These are phyloP conservation scores for Phragmites australis DNA, from an alignment of 176 grass and related monocot species.

Conservation along the genomic window DNA sequence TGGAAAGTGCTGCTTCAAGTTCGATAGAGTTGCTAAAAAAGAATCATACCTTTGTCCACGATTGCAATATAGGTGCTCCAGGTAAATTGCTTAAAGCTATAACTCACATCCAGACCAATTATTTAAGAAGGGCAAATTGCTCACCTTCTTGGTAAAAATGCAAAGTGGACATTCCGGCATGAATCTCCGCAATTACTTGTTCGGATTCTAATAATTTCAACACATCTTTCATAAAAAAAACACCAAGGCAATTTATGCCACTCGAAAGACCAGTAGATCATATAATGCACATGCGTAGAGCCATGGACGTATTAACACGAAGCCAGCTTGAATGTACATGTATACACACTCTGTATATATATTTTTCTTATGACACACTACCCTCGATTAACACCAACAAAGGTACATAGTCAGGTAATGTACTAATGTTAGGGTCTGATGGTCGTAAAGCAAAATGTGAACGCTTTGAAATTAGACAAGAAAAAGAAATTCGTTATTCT, in stretches of 20 bases:
- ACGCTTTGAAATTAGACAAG: conserved; percentile 44
- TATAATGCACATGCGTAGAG: neutral
- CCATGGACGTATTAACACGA: neutral
- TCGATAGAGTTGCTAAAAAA: conserved; percentile 42
- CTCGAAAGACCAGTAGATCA: neutral
- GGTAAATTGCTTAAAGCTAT: conserved; percentile 33
- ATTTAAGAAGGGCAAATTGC: conserved; percentile 13
- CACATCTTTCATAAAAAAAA: neutral
- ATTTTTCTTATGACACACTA: conserved; percentile 33
- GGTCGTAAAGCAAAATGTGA: neutral
- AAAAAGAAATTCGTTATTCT: conserved; percentile 21
- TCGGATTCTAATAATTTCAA: too few relatives aligned
- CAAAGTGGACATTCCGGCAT: too few relatives aligned
- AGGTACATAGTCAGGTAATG: conserved; percentile 40
- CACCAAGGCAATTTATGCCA: neutral
- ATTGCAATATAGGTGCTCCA: conserved; percentile 39
- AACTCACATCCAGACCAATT: conserved; percentile 18
- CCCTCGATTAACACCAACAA: conserved; percentile 30
- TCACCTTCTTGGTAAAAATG: too few relatives aligned
- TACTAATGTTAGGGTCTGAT: conserved; percentile 36
- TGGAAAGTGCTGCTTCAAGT: conserved; percentile 46
- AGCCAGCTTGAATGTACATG: neutral
- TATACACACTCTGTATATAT: neutral
- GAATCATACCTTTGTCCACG: conserved; percentile 26
- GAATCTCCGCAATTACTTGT: too few relatives aligned